Base-by-base conservation (phyloP, 1,284 basidiomycete species). In the Leccinum griseonigrum region DNA sequence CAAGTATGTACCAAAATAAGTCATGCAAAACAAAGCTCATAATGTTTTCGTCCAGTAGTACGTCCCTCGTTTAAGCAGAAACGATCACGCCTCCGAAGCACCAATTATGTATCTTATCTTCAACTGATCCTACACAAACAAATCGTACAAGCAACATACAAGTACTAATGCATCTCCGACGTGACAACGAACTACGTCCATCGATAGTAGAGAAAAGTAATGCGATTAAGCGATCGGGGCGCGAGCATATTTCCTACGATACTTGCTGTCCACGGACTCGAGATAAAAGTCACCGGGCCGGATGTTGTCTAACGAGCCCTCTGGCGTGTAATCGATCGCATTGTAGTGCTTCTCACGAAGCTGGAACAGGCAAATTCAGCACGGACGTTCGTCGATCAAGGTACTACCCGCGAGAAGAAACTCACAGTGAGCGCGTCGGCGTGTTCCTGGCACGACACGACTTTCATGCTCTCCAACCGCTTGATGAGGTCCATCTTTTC, bases 301-400 rank as follows among this genome's bases (percentile, higher is more conserved):
- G 75, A 99, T 90, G 83, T 98, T 91, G 67, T 95, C 91, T 65
- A 97, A 77, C 38, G 87, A 88, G 60, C 97, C 97, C 63, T 87
- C 83, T 16, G 97, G 97, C 8, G 85, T 85, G 81, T 94, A 98
- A 71, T 90, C 83, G 63, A 86, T 86, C 22, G 94, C 89, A 74
- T 97, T 98, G 84, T 98, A 96, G 82, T 97, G 97, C 78, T 92
- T 90, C 81, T 98, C 97, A 59, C 95, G 92, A 61, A 96, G 86
- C 92, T 95, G 68, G 36, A 63, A 4, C n/a, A 34, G 58, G 14
- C 50, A 59, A 4, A 54, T 29, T 67, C 56, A 63, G 22, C 56
- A 46, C 36, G 2, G 60, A 53, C 7, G 58, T 16, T 52, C 7
- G 58, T 16, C 65, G 52, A 43, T 43, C n/a, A 18, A 40, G 40